These are phyloP conservation scores for Baorangia bicolor DNA, from an alignment of 768 basidiomycete genomes.

Conservation along the genomic window DNA sequence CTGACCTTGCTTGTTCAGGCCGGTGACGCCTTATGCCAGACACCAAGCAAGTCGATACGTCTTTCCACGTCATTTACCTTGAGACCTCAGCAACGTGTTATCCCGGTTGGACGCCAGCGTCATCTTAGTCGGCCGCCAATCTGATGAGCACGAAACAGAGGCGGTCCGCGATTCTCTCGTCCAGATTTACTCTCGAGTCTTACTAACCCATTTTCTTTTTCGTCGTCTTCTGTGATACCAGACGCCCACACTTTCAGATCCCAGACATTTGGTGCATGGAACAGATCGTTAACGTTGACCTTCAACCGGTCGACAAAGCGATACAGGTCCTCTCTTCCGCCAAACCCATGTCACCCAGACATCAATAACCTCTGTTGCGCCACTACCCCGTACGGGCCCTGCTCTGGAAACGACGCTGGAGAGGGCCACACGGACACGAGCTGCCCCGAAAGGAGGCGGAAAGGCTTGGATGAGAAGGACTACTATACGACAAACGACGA, in stretches of 20 bases:
- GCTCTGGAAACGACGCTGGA: conserved; percentile 8
- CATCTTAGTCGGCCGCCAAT: no score
- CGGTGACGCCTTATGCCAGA: conserved; percentile 10
- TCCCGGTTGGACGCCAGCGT: conserved; percentile 85
- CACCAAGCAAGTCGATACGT: conserved; percentile 38
- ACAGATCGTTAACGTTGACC: conserved; percentile 78
- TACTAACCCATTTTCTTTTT: no score
- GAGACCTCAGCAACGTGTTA: conserved; percentile 80
- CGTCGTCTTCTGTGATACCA: no score
- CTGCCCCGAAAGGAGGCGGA: no score
- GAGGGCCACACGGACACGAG: no score
- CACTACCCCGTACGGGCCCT: background rate
- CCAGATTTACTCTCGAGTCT: no score
- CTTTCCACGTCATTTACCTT: conserved; percentile 73
- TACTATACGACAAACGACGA: no score
- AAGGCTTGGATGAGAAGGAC: no score
- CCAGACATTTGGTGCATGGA: conserved; percentile 90
- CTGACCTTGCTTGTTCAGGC: background rate
- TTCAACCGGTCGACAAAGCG: conserved; percentile 72
- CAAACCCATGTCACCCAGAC: conserved; percentile 25
- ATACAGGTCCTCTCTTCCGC: conserved; percentile 57
- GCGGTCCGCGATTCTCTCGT: conserved; percentile 16
- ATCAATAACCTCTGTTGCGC: conserved; percentile 11
- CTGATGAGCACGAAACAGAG: conserved; percentile 87
- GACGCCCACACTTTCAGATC: no score